A percentile compares a stretch with the other conserved stretches of the same genome.
Conservation (phyloP, 345 rosid species). For the Linum trigynum region DNA sequence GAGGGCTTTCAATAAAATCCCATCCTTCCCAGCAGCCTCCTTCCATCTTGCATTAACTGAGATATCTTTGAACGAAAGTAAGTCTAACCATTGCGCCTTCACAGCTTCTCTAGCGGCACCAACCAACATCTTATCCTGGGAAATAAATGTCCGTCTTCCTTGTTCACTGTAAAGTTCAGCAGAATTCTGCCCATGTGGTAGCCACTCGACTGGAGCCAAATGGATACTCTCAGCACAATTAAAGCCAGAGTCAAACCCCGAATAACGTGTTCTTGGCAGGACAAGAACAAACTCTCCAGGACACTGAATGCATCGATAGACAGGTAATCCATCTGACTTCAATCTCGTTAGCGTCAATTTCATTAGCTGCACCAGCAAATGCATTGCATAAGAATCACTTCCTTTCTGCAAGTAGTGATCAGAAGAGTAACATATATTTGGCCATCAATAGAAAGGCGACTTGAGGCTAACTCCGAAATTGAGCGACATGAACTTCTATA, state of each 20-base stretch:
- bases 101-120: conserved; percentile 53
- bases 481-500: not conserved
- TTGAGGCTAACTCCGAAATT: not conserved
- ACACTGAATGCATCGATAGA: conserved; percentile 48
- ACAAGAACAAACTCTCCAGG: conserved; percentile 65
- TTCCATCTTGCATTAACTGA: conserved; percentile 38
- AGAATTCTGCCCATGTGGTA: conserved; percentile 52
- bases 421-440: not conserved
- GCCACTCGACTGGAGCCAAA: conserved; percentile 70
- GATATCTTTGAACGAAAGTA: conserved; percentile 29
- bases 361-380: conserved; percentile 29
- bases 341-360: conserved; percentile 30
- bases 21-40: conserved; percentile 41
- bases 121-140: conserved; percentile 56
- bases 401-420: not conserved
- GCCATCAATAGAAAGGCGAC: not conserved
- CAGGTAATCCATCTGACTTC: conserved; percentile 51
- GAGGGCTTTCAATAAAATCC: conserved; percentile 45
- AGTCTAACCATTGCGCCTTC: conserved; percentile 44
- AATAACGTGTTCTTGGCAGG: conserved; percentile 53
- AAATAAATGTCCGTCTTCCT: conserved; percentile 38
- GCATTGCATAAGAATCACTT: not conserved
- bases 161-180: conserved; percentile 41
- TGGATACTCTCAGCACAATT: conserved; percentile 54
- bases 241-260: conserved; percentile 61